Evolutionary conservation across 768 basidiomycete species (phyloP), one percentile per base, ranked within the genome.

Genomic region (Boletus sp.): DNA sequence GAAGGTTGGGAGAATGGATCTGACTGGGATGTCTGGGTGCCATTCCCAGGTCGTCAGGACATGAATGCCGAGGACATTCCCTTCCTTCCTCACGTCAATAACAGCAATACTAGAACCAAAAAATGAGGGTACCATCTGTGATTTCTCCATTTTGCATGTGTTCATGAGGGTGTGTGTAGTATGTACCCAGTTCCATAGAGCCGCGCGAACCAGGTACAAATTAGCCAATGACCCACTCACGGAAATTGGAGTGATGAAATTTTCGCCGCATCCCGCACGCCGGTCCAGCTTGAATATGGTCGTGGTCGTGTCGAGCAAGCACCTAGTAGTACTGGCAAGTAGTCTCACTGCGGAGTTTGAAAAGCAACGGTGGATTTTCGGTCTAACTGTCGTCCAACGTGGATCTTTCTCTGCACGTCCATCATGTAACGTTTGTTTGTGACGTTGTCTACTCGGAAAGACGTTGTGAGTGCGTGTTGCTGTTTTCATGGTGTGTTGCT

Each of bases 81-180:
- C 40, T 29, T 47, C 50, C 47, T n/a, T n/a, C n/a, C n/a, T n/a
- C 30, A 7, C n/a, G 47, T 53, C 50, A 61, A 61, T 54, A 54
- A n/a, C n/a, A n/a, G n/a, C n/a, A n/a, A n/a, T n/a, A n/a, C 14
- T 42, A 28, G 24, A 39, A 33, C 39, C 47, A 45, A 40, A 54
- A 12, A 39, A 59, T 1, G 24, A 24, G 47, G 50, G 49, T 57
- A 75, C 76, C 76, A 50, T 74, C 71, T 11, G 64, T 68, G 17
- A 71, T 61, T 59, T 77, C 76, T 39, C 72, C 76, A 59, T 72
- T 75, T 61, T 77, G 76, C 61, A 76, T 73, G 56, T 75, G 66
- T 60, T 77, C 76, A 53, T 77, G 76, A 8, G 76, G 76, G 53
- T 77, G 76, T 33, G n/a, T n/a, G n/a, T n/a, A n/a, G n/a, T n/a